Base-by-base conservation (phyloP, 192 early-diverging fungal species). In the Umbelopsis sp. region DNA sequence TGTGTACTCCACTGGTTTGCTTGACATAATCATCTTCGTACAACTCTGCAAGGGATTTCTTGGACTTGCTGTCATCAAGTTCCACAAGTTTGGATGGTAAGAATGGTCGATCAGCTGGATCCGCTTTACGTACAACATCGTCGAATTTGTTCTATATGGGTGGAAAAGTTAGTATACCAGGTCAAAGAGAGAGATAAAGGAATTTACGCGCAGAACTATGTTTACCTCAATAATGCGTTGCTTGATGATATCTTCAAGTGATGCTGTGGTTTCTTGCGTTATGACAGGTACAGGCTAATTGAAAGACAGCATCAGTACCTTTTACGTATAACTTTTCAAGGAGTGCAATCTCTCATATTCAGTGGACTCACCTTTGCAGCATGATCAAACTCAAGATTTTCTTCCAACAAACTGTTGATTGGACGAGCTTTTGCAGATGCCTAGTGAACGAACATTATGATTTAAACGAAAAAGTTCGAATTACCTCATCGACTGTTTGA, bases 191-290 rank as follows among this genome's bases (percentile, higher is more conserved):
- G 2, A 66, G n/a, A 36, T 26, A 16, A 2, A n/a, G 17, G 36
- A 8, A 34, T n/a, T 0, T n/a, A 21, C 4, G 47, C 6, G 16
- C 1, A 24, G 25, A 10, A 14, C 7, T 29, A 2, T 11, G 16
- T 36, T 77, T 74, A 76, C 82, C 66, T 95, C 96, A 41, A 94
- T 76, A 77, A 99, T 97, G 31, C 97, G 92, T 65, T 89, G 88
- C 79, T 93, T 94, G 81, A 99, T 99, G 68, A 97, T 76, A 65
- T 98, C 97, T 75, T 97, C 97, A 14, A 99, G 84, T 6, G 93
- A 86, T 62, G 85, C 77, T 8, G 96, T 98, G 0, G 82, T 79
- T 78, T 98, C 96, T 77, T 95, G 92, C 2, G 97, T 98, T 38
- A 97, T 92, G 16, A 97, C 91, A 16, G 97, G 97, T 0, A 96